These are phyloP conservation scores for Solanum sejunctum DNA, from an alignment of 257 asterid genomes.

Conservation along the genomic window DNA sequence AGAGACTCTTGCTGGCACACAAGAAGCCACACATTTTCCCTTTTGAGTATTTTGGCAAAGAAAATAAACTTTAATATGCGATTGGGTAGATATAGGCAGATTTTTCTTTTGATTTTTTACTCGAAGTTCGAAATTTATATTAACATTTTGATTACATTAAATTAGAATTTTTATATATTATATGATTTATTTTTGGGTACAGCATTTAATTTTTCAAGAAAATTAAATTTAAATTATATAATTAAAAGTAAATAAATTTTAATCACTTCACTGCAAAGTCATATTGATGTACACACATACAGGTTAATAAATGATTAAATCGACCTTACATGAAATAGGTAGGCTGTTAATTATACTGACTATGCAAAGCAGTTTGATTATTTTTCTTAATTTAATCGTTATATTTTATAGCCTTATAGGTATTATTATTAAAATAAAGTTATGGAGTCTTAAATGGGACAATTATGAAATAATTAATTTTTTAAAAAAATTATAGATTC, in stretches of 20 bases:
- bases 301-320: not conserved
- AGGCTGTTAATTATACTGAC: not conserved
- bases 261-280: not conserved
- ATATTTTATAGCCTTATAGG: not conserved
- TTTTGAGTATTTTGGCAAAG: not conserved
- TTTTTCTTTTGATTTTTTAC: no score
- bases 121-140: no score
- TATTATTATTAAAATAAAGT: not conserved
- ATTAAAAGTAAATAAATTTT: fast-evolving
- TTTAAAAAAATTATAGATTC: no score
- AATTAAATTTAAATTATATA: no score
- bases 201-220: no score
- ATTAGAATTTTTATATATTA: no score
- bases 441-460: no score
- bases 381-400: not conserved
- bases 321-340: not conserved
- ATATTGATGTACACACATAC: no score
- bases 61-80: not conserved
- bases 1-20: not conserved
- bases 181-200: not conserved
- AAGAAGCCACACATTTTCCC: not conserved
- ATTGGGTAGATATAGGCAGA: not conserved
- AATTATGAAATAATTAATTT: no score
- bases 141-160: no score
- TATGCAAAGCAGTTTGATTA: not conserved